A percentile compares a stretch with the other conserved stretches of the same genome.
Evolutionary conservation across 257 asterid species (phyloP).

Genomic region (Solanum sejunctum): DNA sequence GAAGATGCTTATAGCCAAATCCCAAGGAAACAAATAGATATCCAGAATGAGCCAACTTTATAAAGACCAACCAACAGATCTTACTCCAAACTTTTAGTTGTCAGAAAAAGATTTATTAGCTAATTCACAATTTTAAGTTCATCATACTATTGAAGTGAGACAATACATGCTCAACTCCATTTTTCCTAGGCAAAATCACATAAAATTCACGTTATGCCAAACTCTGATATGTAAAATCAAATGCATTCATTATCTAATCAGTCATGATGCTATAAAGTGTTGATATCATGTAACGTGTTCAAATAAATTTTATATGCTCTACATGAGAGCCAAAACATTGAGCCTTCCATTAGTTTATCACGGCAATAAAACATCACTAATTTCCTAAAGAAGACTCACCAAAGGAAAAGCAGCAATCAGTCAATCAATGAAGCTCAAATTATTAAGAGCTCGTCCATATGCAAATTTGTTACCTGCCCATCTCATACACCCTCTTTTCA

Average conservation of each 20-base stretch:
- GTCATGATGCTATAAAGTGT: neutral
- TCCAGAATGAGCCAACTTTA: neutral
- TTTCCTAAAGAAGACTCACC: neutral
- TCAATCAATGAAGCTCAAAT: neutral
- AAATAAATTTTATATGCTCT: neutral
- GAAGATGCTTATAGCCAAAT: neutral
- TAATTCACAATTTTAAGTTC: neutral
- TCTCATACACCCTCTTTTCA: neutral
- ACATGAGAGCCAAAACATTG: neutral
- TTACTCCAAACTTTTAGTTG: neutral
- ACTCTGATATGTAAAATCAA: neutral
- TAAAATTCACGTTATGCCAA: neutral
- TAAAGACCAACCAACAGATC: neutral
- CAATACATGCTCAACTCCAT: neutral
- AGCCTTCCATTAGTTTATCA: neutral
- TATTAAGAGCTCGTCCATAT: neutral
- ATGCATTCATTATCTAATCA: neutral
- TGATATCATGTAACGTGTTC: neutral
- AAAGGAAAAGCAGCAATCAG: neutral
- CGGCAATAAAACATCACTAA: neutral
- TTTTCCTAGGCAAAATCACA: neutral
- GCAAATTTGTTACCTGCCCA: neutral
- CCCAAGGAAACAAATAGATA: neutral
- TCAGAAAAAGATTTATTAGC: neutral
- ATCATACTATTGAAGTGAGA: neutral